Conservation (phyloP, 148 eudicot genomes). For the Heliosperma pusillum region DNA sequence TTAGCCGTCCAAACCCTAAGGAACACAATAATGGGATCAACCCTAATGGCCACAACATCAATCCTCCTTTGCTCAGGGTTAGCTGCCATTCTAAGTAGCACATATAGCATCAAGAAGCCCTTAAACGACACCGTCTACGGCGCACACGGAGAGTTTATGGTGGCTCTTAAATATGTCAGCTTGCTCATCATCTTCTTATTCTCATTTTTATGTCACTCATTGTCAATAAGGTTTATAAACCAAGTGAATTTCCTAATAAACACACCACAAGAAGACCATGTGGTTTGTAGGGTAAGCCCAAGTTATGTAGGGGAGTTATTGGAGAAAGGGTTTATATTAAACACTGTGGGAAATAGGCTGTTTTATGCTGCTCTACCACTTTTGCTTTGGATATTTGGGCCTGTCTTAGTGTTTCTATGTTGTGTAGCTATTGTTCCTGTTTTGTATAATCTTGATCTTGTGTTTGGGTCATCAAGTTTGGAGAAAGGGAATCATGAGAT, state of each 20-base stretch:
- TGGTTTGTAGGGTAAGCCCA: conserved; percentile 14
- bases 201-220: conserved; percentile 77
- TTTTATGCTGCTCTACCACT: conserved; percentile 38
- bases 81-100: conserved; percentile 91
- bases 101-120: conserved; percentile 79
- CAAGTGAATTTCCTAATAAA: conserved; percentile 69
- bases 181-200: conserved; percentile 62
- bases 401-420: conserved; percentile 32
- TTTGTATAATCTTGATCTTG: conserved; percentile 36
- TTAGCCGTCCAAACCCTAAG: conserved; percentile 89
- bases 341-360: conserved; percentile 37
- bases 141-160: conserved; percentile 82
- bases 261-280: conserved; percentile 19
- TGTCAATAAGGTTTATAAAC: conserved; percentile 81
- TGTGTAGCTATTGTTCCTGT: conserved; percentile 32
- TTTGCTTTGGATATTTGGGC: conserved; percentile 43
- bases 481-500: conserved; percentile 27
- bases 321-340: conserved; percentile 31
- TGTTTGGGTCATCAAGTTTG: conserved; percentile 10
- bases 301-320: conserved; percentile 27
- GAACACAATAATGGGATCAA: conserved; percentile 94
- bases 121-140: conserved; percentile 81
- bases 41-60: conserved; percentile 96
- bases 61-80: conserved; percentile 81
- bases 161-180: conserved; percentile 80